phyloP scores from a whole-genome alignment of 129 eudicot species.

The Chrysanthemum seticuspe region DNA sequence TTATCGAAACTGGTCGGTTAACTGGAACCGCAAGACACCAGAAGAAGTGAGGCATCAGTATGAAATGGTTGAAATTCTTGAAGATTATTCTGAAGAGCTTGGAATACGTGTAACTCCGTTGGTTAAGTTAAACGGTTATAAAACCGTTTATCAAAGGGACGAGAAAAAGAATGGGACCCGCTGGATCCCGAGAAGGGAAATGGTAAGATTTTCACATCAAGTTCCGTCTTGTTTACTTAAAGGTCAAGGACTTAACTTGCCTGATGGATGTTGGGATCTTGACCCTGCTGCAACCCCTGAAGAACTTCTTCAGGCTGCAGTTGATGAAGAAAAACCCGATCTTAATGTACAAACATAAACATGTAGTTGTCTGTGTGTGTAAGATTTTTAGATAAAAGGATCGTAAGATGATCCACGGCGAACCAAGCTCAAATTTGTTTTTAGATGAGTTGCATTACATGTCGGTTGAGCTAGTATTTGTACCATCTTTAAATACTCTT shows the following conservation, averaged over 20 bases:
- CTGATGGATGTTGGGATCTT: conserved; percentile 97
- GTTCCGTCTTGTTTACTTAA: conserved; percentile 81
- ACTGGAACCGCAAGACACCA: conserved; percentile 69
- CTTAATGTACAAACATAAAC: conserved; percentile 32
- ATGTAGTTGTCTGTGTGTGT: conserved; percentile 23
- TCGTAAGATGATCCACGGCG: conserved; percentile 49
- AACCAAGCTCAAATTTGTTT: conserved; percentile 41
- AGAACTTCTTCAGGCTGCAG: conserved; percentile 64
- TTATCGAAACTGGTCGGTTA: conserved; percentile 76
- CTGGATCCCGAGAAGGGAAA: conserved; percentile 84
- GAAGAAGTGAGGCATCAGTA: conserved; percentile 48
- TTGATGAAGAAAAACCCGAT: conserved; percentile 19
- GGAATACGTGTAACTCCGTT: conserved; percentile 78
- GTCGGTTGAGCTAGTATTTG: conserved; percentile 41
- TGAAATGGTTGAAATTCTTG: conserved; percentile 96
- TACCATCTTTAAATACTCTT: conserved; percentile 36
- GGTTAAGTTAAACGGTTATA: conserved; percentile 68
- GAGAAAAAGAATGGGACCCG: conserved; percentile 41
- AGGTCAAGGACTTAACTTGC: conserved; percentile 61
- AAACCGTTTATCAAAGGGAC: conserved; percentile 81
- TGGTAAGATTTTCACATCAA: conserved; percentile 96
- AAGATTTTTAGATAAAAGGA: conserved; percentile 51
- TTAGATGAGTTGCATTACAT: conserved; percentile 41
- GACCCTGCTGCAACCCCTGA: conserved; percentile 99
- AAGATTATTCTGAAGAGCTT: conserved; percentile 76